phyloP scores from a whole-genome alignment of 257 asterid species.

The Solanum chaucha region DNA sequence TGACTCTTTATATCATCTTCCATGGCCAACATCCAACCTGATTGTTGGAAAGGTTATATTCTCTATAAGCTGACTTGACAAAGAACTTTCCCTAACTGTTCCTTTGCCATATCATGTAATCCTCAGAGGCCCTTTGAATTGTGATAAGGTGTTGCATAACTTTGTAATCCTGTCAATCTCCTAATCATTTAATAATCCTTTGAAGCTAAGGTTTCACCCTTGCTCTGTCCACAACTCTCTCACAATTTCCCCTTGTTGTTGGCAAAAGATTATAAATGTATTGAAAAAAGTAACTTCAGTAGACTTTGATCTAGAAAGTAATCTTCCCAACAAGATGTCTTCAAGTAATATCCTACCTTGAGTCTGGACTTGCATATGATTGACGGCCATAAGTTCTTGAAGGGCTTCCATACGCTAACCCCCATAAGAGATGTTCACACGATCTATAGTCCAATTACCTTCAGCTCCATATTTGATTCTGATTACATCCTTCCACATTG shows the following conservation, averaged over 20 bases:
- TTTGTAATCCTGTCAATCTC: not conserved
- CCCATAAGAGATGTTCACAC: not conserved
- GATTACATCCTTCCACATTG: not conserved
- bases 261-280: not conserved
- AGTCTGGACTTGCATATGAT: not conserved
- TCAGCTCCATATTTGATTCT: not conserved
- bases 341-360: not conserved
- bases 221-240: not conserved
- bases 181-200: not conserved
- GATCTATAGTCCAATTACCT: not conserved
- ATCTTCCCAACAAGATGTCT: not conserved
- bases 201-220: not conserved
- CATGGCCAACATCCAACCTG: not conserved
- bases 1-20: not conserved
- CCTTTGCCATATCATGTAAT: not conserved
- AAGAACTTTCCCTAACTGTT: not conserved
- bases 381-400: not conserved
- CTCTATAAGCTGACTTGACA: not conserved
- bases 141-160: not conserved
- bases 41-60: not conserved
- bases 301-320: not conserved
- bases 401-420: not conserved
- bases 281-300: not conserved
- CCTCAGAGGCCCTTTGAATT: not conserved
- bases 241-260: not conserved